Base-by-base conservation (phyloP, 2,329 filamentous ascomycete genomes). In the Cladophialophora psammophila region DNA sequence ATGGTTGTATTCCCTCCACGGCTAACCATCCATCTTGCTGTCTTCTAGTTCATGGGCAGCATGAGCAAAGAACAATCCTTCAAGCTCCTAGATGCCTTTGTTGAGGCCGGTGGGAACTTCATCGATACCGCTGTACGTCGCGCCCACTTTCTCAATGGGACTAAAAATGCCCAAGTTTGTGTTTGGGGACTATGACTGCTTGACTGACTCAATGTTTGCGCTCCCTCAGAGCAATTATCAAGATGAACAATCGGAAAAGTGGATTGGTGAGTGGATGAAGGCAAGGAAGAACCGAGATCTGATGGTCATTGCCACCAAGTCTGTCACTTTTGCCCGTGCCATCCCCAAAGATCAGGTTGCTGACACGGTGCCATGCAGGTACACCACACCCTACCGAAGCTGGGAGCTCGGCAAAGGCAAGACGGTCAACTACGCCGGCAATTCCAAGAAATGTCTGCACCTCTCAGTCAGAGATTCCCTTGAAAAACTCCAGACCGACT, bases 221-320 rank as follows among this genome's bases (percentile, higher is more conserved):
- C 2, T 7, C 40, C 36, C 42, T 32, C 26, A 81, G 52, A 90
- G 88, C 79, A 89, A 88, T 76, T 92, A 92, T 78, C 89, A 90
- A 72, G 79, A 82, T 66, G 83, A 91, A 75, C 77, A 89, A 72
- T 86, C 86, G 0, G 90, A 92, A 77, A 77, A 74, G 60, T 90
- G 89, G 86, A 80, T 92, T 64, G 90, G 90, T 40, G 88, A 90
- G 71, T 92, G 63, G 72, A 71, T 74, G 79, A 74, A 78, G 72
- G 83, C 84, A 68, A 84, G 87, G 9, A 82, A 84, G n/a, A 86
- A 86, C 66, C 85, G 90, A 31, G 89, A 91, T 71, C 81, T 90
- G 74, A 86, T 92, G 77, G 88, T 92, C 15, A 81, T 92, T 62
- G 88, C 90, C 0, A 91, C 89, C 64, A 92, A 92, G 75, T 91